These are phyloP conservation scores for Dichotomopilus funicola DNA, from an alignment of 2,329 filamentous ascomycete species.

Conservation along the genomic window DNA sequence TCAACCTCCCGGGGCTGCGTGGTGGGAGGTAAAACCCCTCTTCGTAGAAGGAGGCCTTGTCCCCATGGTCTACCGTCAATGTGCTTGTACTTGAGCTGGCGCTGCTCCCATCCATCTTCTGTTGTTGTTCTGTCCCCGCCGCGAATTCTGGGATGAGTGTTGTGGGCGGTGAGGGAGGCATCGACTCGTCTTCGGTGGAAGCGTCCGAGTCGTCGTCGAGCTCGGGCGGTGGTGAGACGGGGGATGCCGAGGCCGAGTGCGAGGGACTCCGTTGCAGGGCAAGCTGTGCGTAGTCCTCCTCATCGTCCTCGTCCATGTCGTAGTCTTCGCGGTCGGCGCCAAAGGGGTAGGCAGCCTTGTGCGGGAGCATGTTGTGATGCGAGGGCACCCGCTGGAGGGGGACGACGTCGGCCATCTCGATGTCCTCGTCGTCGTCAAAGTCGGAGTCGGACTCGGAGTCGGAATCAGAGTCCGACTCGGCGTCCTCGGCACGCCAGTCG, in stretches of 20 bases:
- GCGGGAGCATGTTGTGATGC: conserved; percentile 19
- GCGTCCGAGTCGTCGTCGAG: conserved; percentile 64
- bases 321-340: not conserved
- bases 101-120: conserved; percentile 10
- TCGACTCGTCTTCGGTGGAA: conserved; percentile 64
- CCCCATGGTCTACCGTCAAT: conserved; percentile 30
- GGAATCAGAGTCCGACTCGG: conserved; percentile 50
- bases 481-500: conserved; percentile 62
- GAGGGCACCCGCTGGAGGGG: conserved; percentile 43
- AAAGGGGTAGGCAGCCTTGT: conserved; percentile 32
- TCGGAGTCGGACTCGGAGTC: conserved; percentile 40
- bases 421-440: conserved; percentile 51
- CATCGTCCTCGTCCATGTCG: conserved; percentile 45
- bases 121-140: conserved; percentile 46
- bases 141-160: conserved; percentile 53
- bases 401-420: conserved; percentile 47
- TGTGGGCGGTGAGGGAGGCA: conserved; percentile 64
- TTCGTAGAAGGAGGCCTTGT: conserved; percentile 41
- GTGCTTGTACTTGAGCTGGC: conserved; percentile 18
- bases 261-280: conserved; percentile 63
- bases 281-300: conserved; percentile 60
- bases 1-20: conserved; percentile 44
- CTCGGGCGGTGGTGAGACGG: conserved; percentile 52
- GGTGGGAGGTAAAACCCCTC: conserved; percentile 49
- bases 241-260: conserved; percentile 56